A percentile compares a stretch with the other conserved stretches of the same genome.
phyloP scores from a whole-genome alignment of 768 basidiomycete species.

The Leccinum broughii region DNA sequence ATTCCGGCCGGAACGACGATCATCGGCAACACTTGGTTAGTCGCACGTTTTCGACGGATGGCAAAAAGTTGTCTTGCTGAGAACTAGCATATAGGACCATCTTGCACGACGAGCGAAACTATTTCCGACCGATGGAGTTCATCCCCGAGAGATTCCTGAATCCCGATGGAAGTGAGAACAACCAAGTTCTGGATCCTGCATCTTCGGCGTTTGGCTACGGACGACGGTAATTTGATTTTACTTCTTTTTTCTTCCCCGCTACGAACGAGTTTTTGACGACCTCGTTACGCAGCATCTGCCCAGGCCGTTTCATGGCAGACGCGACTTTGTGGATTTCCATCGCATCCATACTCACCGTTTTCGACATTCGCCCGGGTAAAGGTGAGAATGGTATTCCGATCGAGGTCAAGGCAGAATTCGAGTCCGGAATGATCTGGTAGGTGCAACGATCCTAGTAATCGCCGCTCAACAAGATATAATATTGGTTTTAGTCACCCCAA shows the following conservation, averaged over 20 bases:
- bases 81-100: constrained; percentile 33
- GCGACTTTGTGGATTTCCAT: constrained; percentile 38
- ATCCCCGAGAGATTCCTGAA: constrained; percentile 41
- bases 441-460: not conserved
- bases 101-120: constrained; percentile 38
- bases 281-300: constrained; percentile 35
- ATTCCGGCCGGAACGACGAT: constrained; percentile 46
- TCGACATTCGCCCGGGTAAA: constrained; percentile 26
- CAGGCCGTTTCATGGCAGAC: constrained; percentile 47
- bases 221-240: constrained; percentile 27
- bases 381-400: constrained; percentile 19
- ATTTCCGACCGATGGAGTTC: constrained; percentile 36
- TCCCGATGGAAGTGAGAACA: constrained; percentile 38
- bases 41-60: not conserved
- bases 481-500: constrained; percentile 30
- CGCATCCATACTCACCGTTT: constrained; percentile 31
- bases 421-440: constrained; percentile 34
- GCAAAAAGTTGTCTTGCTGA: constrained; percentile 4
- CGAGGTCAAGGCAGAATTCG: constrained; percentile 25
- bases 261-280: not conserved
- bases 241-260: not conserved
- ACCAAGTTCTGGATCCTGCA: constrained; percentile 31
- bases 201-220: constrained; percentile 39
- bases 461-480: not conserved
- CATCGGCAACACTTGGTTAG: constrained; percentile 59